Evolutionary conservation across 495 filamentous ascomycete genomes (phyloP), one percentile per base, ranked within the genome.

Genomic region (Filosporella fistucella): DNA sequence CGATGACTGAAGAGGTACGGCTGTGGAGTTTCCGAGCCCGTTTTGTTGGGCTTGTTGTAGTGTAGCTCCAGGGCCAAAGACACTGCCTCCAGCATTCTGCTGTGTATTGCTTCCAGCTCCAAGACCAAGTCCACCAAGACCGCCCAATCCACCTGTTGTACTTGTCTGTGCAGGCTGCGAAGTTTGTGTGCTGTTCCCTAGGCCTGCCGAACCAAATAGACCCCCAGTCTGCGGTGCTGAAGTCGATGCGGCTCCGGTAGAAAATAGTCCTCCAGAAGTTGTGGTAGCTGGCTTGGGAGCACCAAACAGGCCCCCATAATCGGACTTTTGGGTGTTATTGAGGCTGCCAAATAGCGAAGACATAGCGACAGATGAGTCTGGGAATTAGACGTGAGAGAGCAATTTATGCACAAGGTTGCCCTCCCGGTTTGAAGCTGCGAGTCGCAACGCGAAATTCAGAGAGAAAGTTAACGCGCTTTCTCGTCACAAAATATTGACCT

Each of bases 331-430:
- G 22, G 13, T 24, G 16, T 43, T 43, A 30, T 43, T 43, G 41
- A 43, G 41, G 16, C 32, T 43, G 18, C 41, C 25, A 13, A 43
- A 43, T 24, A 43, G 41, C 10, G 22, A 24, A n/a, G 41, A 43
- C 41, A 43, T 43, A 26, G 21, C 21, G 41, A 29, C 32, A n/a
- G 14, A 22, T 20, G 23, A 5, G 4, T 38, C 11, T 16, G 8
- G 35, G 16, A 21, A 21, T 3, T 4, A 21, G 5, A 6, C 8
- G 14, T 16, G 11, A 13, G 35, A 4, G 35, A 22, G 23, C 2
- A 16, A 21, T 21, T 21, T 7, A 6, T 38, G 35, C 35, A 21
- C 35, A 20, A 22, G 18, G 35, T 38, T 38, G 35, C 35, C 17
- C 35, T 38, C 35, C n/a, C n/a, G n/a, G n/a, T n/a, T n/a, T n/a